A percentile compares a stretch with the other conserved stretches of the same genome.
Conservation (phyloP, 1,284 basidiomycete species). For the Sanghuangporus weigelae region DNA sequence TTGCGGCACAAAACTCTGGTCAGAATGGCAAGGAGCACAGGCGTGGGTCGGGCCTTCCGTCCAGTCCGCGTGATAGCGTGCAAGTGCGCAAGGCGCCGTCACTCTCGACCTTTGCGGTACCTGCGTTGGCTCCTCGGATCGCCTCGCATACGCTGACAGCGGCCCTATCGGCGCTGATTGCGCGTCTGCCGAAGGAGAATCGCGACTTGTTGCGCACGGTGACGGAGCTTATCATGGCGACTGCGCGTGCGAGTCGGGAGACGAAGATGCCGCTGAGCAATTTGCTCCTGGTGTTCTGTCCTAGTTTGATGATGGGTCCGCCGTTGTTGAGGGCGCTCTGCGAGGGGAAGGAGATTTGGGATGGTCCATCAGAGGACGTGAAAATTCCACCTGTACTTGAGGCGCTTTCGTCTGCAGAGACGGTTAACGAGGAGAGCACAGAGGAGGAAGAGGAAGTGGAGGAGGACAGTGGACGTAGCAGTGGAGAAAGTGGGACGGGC, state of each 20-base stretch:
- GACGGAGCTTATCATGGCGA: constrained; percentile 65
- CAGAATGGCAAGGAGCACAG: constrained; percentile 19
- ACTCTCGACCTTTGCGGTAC: constrained; percentile 45
- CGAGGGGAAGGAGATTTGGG: constrained; percentile 66
- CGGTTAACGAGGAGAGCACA: not conserved
- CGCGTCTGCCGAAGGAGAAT: constrained; percentile 66
- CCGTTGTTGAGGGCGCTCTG: constrained; percentile 66
- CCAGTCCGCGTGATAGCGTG: constrained; percentile 35
- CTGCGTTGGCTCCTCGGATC: constrained; percentile 29
- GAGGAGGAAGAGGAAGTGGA: not conserved
- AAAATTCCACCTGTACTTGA: not conserved
- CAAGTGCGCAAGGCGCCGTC: constrained; percentile 69
- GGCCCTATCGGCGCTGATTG: constrained; percentile 52
- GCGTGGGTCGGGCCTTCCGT: constrained; percentile 36
- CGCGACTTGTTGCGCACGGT: constrained; percentile 69
- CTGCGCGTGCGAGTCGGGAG: constrained; percentile 52
- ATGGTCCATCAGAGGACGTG: constrained; percentile 24
- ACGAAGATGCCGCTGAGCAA: constrained; percentile 87
- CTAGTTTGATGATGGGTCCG: constrained; percentile 77
- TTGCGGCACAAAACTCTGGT: constrained; percentile 25
- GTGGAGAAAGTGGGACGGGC: not conserved
- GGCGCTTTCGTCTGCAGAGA: not conserved
- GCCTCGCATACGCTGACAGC: constrained; percentile 51
- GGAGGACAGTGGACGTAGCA: not conserved
- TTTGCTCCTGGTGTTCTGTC: constrained; percentile 73